Base-by-base conservation (phyloP, 345 rosid genomes). In the Euphorbia lathyris region DNA sequence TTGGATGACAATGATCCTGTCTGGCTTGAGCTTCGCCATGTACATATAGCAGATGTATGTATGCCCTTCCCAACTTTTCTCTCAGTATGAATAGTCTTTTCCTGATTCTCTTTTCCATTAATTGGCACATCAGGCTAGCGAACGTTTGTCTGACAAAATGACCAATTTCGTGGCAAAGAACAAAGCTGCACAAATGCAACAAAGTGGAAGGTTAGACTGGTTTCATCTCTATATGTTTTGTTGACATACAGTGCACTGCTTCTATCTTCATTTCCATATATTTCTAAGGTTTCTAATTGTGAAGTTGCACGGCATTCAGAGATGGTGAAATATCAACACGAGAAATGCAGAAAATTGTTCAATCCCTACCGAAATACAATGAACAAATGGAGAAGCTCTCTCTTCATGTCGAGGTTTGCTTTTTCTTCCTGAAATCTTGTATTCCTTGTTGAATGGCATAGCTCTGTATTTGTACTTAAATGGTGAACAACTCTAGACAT, bases 291-390 rank as follows among this genome's bases (percentile, higher is more conserved):
- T 55, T 67, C 43, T 64, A 73, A 58, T 75, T 34, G 55, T 74
- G 57, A 71, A 68, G 32, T 47, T 65, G 57, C 32, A 61, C 63
- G 68, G 66, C 36, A 43, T 66, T 78, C 80, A 91, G 97, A 79
- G 93, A 87, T 59, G 91, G 93, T 22, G 98, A 94, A 83, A n/a
- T 94, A 73, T 88, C 98, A 32, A 91, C 97, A 29, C 85, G 95
- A 59, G 98, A 94, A 65, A 68, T 94, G 79, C 97, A 91, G 83
- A 94, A 91, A 83, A 84, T 94, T 75, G 98, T 94, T 81, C 98
- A 94, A 80, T 85, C 98, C 57, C 83, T 94, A 82, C 96, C 97
- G 14, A 84, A 88, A 74, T 94, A 89, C 72, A 90, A 84, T 12
- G 96, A 94, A 78, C 85, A 81, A 82, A 83, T 86, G 60, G 97